Conservation (phyloP, 306 rosid genomes). For the Echinosophora koreensis region DNA sequence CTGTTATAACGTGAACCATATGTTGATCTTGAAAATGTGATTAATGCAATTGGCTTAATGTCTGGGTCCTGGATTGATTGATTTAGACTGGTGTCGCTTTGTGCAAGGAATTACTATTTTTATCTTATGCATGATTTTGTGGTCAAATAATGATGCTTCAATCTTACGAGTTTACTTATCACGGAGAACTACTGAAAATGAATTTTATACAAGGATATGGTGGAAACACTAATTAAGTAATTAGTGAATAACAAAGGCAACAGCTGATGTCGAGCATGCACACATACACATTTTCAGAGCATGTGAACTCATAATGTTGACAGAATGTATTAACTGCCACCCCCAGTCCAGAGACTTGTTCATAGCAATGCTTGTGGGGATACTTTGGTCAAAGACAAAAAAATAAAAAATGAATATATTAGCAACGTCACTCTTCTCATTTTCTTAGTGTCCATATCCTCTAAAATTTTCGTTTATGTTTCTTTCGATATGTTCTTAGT, state of each 20-base stretch:
- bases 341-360: too few species aligned
- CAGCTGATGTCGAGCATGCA: too few species aligned
- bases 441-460: slow-evolving; percentile 4
- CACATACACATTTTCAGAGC: background rate
- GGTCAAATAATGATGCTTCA: background rate
- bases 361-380: too few species aligned
- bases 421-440: background rate
- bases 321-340: background rate
- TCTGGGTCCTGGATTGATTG: slow-evolving; percentile 11
- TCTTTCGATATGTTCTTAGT: slow-evolving; percentile 7
- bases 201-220: too few species aligned
- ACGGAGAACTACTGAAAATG: too few species aligned
- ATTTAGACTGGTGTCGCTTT: background rate
- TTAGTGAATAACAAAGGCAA: too few species aligned
- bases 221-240: too few species aligned
- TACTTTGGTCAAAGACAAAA: too few species aligned
- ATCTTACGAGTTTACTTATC: too few species aligned
- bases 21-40: slow-evolving; percentile 3
- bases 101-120: slow-evolving; percentile 7
- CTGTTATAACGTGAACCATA: background rate
- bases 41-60: slow-evolving; percentile 17
- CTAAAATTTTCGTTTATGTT: slow-evolving; percentile 12
- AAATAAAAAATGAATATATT: too few species aligned
- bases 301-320: background rate
- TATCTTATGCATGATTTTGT: background rate